Evolutionary conservation across 257 asterid species (phyloP), one percentile per base, ranked within the genome.

Genomic region (Nicotiana tomentosiformis): DNA sequence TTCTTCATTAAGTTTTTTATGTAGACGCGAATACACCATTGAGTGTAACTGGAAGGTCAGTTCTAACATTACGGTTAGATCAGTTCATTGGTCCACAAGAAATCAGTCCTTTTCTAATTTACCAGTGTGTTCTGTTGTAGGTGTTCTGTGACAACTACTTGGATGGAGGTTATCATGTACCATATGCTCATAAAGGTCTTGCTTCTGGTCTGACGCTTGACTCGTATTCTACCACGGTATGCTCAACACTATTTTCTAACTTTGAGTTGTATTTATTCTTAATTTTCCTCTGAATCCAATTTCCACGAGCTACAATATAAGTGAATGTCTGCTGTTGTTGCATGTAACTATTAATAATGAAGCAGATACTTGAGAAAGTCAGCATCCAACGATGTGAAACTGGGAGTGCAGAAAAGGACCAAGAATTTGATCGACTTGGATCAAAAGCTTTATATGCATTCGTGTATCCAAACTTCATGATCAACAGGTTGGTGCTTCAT

Each of bases 31-130:
- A 80, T 95, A 95, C 83, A 87, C 89, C 35, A 90, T 95, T 10
- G 94, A 92, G 62, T 95, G 97, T 91, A 95, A 95, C 82, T 95
- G 99, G 99, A 95, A 95, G 97, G 99, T 93, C 81, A 56, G 89
- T 67, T 49, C 81, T 37, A 43, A 74, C 23, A 4, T 10, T 10
- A 39, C 20, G 33, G 78, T 43, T 11, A 70, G 3, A 20, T 61
- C 66, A 20, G 64, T 18, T 61, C 66, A 20, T 23, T 58, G 3
- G 65, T 23, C 65, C 12, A 58, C 10, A 58, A 58, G 37, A 68
- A 68, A n/a, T 14, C 3, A 0, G 17, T n/a, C 15, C 32, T 18
- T 69, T 37, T 37, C 29, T 35, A 67, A 33, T 35, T 18, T 57
- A 57, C 29, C 43, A 33, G 69, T 67, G 15, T 69, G 5, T 60